Base-by-base conservation (phyloP, 116 monocot species). In the Papilionanthe hybrid region DNA sequence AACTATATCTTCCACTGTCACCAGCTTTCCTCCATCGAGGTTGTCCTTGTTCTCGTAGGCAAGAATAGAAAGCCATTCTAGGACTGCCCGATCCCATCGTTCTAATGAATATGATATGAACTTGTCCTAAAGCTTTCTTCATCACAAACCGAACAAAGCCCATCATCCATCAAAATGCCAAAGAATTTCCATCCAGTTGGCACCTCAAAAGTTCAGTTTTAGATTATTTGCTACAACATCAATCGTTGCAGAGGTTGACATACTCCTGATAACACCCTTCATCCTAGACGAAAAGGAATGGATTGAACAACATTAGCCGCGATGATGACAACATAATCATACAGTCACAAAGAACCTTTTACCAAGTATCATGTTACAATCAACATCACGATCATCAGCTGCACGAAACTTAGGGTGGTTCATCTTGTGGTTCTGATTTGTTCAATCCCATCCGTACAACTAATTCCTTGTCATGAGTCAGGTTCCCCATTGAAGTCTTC, bases 91-190 rank as follows among this genome's bases (percentile, higher is more conserved):
- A 99, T 93, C 23, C 95, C 99, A 90, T 99, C 95, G 81, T 99
- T 99, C 78, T 99, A 95, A 55, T 95, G 91, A 68, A 99, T 99
- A 78, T 99, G 99, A 84, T 99, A 93, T 42, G 95, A 99, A 72
- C 99, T 93, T 65, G 99, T 99, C 45, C 99, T 92, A 88, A 99
- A 99, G 85, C 99, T 99, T 89, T 99, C 99, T 95, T 99, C 99
- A 83, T 95, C 99, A 78, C 99, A 99, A 72, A 95, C 57, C 80
- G 99, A 99, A 83, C 99, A 99, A 65, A 93, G 75, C 41, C 92
- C 99, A 84, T 95, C 99, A 95, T 99, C 99, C 99, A 99, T 95
- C 83, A 99, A 84, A 81, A 95, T 99, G 43, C 99, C 99, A 86
- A 99, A 99, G 82, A 99, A 99, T 82, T 99, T 99, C 99, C 99